Evolutionary conservation across 176 grass and related monocot genomes (phyloP).

Genomic region (Olyra latifolia): DNA sequence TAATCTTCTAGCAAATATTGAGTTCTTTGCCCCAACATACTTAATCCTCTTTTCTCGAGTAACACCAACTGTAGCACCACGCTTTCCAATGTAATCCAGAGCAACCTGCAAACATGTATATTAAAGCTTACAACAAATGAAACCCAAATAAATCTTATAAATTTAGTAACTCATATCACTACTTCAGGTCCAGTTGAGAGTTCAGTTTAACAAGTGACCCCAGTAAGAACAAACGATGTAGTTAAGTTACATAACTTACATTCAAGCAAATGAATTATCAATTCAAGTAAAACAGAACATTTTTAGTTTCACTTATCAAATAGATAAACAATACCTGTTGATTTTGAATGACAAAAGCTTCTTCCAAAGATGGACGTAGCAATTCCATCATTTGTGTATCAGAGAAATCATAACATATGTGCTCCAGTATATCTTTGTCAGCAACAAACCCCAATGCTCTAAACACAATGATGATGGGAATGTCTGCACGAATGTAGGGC

Average conservation of each 20-base stretch:
- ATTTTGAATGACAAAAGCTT: constrained; percentile 99
- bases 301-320: constrained; percentile 11
- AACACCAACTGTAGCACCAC: constrained; percentile 94
- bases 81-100: constrained; percentile 97
- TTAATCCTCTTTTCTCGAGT: constrained; percentile 94
- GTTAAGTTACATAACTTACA: constrained; percentile 15
- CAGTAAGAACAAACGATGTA: neutral
- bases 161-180: neutral
- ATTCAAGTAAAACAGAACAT: neutral
- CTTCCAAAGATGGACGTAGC: constrained; percentile 84
- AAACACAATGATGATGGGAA: constrained; percentile 98
- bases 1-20: neutral
- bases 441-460: constrained; percentile 98
- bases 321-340: constrained; percentile 68
- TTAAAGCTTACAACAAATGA: constrained; percentile 11
- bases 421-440: constrained; percentile 98
- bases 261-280: neutral
- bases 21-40: constrained; percentile 35
- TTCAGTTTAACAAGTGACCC: neutral
- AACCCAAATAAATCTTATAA: neutral
- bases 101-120: constrained; percentile 62
- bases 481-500: constrained; percentile 93
- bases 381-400: constrained; percentile 99
- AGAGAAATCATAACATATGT: constrained; percentile 97
- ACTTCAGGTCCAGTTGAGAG: neutral